phyloP scores from a whole-genome alignment of 495 filamentous ascomycete species.

The Penicillium odoratum region DNA sequence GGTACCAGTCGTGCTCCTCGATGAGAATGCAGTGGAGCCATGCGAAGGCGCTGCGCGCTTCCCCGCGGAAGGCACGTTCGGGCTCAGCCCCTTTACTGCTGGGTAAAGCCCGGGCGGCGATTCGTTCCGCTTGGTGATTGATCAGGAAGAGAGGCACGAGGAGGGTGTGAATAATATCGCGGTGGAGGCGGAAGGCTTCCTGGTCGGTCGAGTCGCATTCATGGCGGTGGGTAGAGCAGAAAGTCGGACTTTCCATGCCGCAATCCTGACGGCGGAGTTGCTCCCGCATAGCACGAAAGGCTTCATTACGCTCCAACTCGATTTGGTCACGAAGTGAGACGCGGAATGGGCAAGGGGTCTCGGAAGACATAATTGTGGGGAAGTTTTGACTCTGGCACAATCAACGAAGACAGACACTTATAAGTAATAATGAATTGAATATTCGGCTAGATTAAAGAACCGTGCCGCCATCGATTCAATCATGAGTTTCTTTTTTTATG shows the following conservation, averaged over 20 bases:
- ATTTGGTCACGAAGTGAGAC: constrained; percentile 41
- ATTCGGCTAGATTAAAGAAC: constrained; percentile 16
- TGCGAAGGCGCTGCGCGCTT: constrained; percentile 58
- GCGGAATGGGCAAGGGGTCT: constrained; percentile 45
- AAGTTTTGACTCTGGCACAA: constrained; percentile 1
- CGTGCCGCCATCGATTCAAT: constrained; percentile 15
- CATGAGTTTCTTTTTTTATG: constrained; percentile 4
- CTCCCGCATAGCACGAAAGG: constrained; percentile 44
- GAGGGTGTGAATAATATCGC: constrained; percentile 61
- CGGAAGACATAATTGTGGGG: constrained; percentile 25
- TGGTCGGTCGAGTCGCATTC: constrained; percentile 41
- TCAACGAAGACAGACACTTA: not conserved
- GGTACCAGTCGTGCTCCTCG: constrained; percentile 60
- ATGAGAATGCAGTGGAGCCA: constrained; percentile 61
- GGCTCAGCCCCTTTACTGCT: constrained; percentile 50
- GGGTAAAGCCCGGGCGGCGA: constrained; percentile 49
- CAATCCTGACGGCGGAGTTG: constrained; percentile 46
- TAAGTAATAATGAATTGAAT: constrained; percentile 7
- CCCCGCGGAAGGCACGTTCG: constrained; percentile 58
- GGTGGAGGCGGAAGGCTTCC: constrained; percentile 55
- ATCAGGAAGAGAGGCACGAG: constrained; percentile 59
- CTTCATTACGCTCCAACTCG: constrained; percentile 42
- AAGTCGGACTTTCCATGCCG: constrained; percentile 42
- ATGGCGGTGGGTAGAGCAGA: constrained; percentile 49
- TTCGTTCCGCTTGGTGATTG: constrained; percentile 51